Evolutionary conservation across 2,329 filamentous ascomycete genomes (phyloP).

Genomic region (Curvularia spicifera): DNA sequence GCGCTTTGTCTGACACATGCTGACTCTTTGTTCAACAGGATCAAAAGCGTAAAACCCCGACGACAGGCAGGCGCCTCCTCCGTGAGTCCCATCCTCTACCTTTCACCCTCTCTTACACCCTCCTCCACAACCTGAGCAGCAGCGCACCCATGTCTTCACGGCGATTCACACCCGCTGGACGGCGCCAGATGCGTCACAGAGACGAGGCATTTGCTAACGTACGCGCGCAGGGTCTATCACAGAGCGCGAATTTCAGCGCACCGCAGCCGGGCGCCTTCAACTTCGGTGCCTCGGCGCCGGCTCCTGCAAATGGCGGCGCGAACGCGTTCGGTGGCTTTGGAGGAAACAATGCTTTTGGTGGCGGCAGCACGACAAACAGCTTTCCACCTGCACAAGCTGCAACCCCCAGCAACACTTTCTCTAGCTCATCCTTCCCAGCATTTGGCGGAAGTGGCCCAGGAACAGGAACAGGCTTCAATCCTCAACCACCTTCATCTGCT

Average conservation of each 20-base stretch:
- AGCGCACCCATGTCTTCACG: conserved; percentile 11
- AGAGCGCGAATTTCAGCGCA: conserved; percentile 31
- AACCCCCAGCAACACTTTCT: conserved; percentile 35
- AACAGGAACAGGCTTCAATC: conserved; percentile 30
- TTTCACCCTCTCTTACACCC: background rate
- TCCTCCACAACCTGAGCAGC: conserved; percentile 8
- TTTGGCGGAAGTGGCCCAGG: conserved; percentile 34
- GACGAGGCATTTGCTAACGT: conserved; percentile 28
- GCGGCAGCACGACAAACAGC: conserved; percentile 33
- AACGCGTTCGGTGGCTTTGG: conserved; percentile 18
- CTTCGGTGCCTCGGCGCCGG: conserved; percentile 34
- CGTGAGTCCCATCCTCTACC: conserved; percentile 32
- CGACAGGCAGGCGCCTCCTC: conserved; percentile 33
- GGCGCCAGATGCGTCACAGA: conserved; percentile 18
- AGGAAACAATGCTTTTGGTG: conserved; percentile 26
- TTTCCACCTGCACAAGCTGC: conserved; percentile 41
- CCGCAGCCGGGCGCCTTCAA: conserved; percentile 27
- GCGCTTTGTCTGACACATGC: conserved; percentile 18
- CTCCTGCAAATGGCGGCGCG: conserved; percentile 18
- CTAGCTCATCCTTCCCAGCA: conserved; percentile 41
- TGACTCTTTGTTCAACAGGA: conserved; percentile 32
- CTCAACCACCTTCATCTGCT: conserved; percentile 29
- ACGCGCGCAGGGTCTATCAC: conserved; percentile 29
- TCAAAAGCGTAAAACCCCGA: conserved; percentile 37
- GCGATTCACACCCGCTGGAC: conserved; percentile 16